These are phyloP conservation scores for Sanguinoderma infundibulare DNA, from an alignment of 1,284 basidiomycete genomes.

Conservation along the genomic window DNA sequence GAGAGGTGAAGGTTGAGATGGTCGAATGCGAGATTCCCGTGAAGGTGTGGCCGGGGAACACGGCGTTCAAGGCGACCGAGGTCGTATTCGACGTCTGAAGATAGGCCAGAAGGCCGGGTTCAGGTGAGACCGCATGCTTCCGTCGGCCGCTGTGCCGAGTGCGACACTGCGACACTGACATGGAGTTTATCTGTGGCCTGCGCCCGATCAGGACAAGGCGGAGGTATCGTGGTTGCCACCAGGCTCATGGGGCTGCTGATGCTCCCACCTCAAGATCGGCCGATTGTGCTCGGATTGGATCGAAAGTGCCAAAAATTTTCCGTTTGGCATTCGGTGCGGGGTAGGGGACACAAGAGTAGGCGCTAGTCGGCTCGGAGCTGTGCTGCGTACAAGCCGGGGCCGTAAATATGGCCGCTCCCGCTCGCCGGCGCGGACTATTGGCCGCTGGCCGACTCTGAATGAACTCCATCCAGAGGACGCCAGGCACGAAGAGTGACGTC, in stretches of 20 bases:
- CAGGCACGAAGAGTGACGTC: slow-evolving; percentile 10
- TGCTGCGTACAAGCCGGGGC: slow-evolving; percentile 12
- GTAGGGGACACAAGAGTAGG: neutral
- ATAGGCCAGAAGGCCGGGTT: slow-evolving; percentile 2
- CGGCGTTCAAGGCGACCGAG: slow-evolving; percentile 82
- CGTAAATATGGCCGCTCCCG: neutral
- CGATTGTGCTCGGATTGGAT: neutral
- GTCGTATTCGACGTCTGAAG: slow-evolving; percentile 75
- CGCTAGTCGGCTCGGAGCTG: slow-evolving; percentile 9
- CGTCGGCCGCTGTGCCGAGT: neutral
- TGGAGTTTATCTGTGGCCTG: neutral
- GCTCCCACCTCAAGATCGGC: neutral
- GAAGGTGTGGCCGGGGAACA: slow-evolving; percentile 86
- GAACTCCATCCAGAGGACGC: neutral
- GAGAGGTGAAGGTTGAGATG: slow-evolving; percentile 70
- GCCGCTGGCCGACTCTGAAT: slow-evolving; percentile 12
- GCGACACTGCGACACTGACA: slow-evolving; percentile 1
- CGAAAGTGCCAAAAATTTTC: neutral
- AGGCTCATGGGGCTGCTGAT: neutral
- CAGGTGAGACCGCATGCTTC: slow-evolving; percentile 3
- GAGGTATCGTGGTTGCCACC: neutral
- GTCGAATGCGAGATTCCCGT: slow-evolving; percentile 94
- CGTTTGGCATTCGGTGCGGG: neutral
- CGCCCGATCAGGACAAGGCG: neutral
- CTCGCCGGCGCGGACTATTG: slow-evolving; percentile 8